phyloP scores from a whole-genome alignment of 1,139 yeast species.

The Candida tropicalis region DNA sequence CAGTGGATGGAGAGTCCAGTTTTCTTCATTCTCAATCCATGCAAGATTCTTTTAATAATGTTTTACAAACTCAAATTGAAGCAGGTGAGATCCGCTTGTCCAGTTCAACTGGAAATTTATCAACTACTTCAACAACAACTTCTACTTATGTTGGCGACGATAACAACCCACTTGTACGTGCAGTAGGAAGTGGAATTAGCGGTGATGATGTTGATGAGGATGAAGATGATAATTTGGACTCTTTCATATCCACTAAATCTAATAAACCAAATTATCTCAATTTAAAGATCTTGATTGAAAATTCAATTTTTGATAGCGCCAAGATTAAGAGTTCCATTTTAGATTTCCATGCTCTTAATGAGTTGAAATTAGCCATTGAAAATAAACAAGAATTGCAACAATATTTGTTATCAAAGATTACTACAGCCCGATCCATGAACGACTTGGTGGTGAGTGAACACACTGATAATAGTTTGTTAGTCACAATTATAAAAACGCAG shows the following conservation, averaged over 20 bases:
- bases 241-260: slow-evolving; percentile 20
- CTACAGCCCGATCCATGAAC: slow-evolving; percentile 36
- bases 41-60: slow-evolving; percentile 38
- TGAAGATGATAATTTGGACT: slow-evolving; percentile 20
- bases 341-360: slow-evolving; percentile 31
- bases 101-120: slow-evolving; percentile 5
- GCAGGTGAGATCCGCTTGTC: slow-evolving; percentile 28
- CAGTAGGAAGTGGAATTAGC: not conserved
- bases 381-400: slow-evolving; percentile 35
- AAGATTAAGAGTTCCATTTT: slow-evolving; percentile 40
- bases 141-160: slow-evolving; percentile 6
- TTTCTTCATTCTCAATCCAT: slow-evolving; percentile 20
- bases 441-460: slow-evolving; percentile 23
- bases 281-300: slow-evolving; percentile 46
- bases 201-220: slow-evolving; percentile 19
- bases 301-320: slow-evolving; percentile 45
- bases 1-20: not conserved
- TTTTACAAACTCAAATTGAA: slow-evolving; percentile 39
- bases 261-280: slow-evolving; percentile 38
- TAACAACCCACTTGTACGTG: slow-evolving; percentile 10
- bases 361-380: slow-evolving; percentile 31
- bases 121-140: slow-evolving; percentile 2
- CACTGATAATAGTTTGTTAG: slow-evolving; percentile 31
- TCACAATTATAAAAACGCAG: slow-evolving; percentile 39
- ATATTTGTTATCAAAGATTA: slow-evolving; percentile 35